Base-by-base conservation (phyloP, 345 rosid species). In the Draba incana region DNA sequence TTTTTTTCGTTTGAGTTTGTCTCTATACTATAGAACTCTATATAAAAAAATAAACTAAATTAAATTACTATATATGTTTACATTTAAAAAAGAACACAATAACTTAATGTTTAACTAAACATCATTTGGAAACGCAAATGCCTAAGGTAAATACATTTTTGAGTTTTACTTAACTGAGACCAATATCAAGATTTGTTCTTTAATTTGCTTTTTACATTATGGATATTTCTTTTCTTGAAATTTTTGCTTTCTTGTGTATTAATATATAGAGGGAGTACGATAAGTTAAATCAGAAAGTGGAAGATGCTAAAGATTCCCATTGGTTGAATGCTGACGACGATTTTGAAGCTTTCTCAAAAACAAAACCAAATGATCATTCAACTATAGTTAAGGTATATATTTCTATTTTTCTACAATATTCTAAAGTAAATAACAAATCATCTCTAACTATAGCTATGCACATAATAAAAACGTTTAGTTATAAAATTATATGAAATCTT, bases 301-400 rank as follows among this genome's bases (percentile, higher is more conserved):
- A 80, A 43, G 80, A 64, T 2, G 89, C 74, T 12, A 45, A 42
- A 55, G 27, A 37, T 43, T 55, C 52, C 13, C 5, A 31, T 38
- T 72, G 70, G 13, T 46, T 45, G 41, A 80, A 74, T 44, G 64
- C 50, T 16, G 75, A 30, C 0, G 81, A 72, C 3, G 91, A 86
- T 35, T 74, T 78, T 14, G 70, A 81, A 25, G 78, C 28, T 59
- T 91, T 86, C 67, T 47, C 80, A 12, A 46, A 76, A 11, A 24
- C 58, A 14, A 81, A 83, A 15, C 64, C 64, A 10, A 48, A 43
- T 50, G 81, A 85, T 72, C 92, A 87, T 72, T 80, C 88, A 13
- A 57, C 85, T 0, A 84, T 87, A 20, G 55, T 89, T 11, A 84
- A 84, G 92, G 94, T 85, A 20, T 20, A 20, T 20, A 67, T 33